Percentiles rank a stretch among this genome's conserved stretches.
These are phyloP conservation scores for Cordyceps fumosorosea DNA, from an alignment of 2,329 filamentous ascomycete species.

Conservation along the genomic window DNA sequence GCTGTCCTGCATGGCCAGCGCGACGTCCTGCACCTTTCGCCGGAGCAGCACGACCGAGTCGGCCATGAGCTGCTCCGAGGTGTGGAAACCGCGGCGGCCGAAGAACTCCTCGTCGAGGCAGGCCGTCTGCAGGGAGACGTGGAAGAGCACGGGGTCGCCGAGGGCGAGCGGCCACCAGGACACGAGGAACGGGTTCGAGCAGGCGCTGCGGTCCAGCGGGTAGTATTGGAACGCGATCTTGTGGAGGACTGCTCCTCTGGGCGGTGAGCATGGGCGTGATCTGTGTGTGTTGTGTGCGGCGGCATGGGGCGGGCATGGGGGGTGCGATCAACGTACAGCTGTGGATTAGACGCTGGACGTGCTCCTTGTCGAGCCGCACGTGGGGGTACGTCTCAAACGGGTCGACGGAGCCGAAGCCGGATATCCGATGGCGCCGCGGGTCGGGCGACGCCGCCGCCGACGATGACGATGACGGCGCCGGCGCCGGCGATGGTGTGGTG, in stretches of 20 bases:
- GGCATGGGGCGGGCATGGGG: too few species aligned
- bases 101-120: conserved; percentile 47
- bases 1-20: conserved; percentile 43
- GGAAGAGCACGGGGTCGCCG: conserved; percentile 49
- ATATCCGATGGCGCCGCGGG: conserved; percentile 5
- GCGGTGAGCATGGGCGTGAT: conserved; percentile 11
- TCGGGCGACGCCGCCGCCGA: conserved; percentile 24
- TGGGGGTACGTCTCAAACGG: conserved; percentile 51
- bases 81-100: conserved; percentile 45
- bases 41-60: conserved; percentile 49
- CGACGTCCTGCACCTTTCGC: conserved; percentile 39
- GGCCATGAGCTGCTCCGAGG: conserved; percentile 49
- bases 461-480: conserved; percentile 31
- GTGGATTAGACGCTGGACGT: conserved; percentile 50
- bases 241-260: conserved; percentile 36
- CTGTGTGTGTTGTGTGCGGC: too few species aligned
- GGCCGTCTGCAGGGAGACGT: conserved; percentile 53
- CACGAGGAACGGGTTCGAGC: conserved; percentile 50
- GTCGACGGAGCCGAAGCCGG: conserved; percentile 29
- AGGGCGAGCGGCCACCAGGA: conserved; percentile 56
- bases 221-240: conserved; percentile 57
- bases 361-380: conserved; percentile 42
- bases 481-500: too few species aligned
- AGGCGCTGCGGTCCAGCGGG: conserved; percentile 44
- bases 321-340: conserved; percentile 35